Evolutionary conservation across 1,284 basidiomycete genomes (phyloP).

Genomic region (Marasmius oreades): DNA sequence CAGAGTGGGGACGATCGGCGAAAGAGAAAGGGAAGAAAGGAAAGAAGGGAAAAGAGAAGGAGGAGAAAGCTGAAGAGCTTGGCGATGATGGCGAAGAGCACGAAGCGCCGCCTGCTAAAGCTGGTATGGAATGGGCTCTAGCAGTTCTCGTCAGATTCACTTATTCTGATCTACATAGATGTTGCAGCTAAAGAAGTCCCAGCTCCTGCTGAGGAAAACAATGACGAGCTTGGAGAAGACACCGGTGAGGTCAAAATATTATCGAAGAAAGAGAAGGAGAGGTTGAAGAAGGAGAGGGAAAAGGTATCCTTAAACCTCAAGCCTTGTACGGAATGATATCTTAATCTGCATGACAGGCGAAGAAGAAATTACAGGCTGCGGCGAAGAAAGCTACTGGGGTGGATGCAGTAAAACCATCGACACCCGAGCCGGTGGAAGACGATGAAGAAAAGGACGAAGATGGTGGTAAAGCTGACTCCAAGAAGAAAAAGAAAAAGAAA

Average conservation of each 20-base stretch:
- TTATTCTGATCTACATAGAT: background rate
- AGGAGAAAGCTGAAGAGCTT: slow-evolving; percentile 42
- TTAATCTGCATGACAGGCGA: slow-evolving; percentile 56
- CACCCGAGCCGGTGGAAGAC: slow-evolving; percentile 34
- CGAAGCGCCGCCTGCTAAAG: background rate
- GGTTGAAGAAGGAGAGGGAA: slow-evolving; percentile 91
- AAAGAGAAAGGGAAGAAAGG: slow-evolving; percentile 57
- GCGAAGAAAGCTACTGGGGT: slow-evolving; percentile 67
- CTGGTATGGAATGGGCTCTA: background rate
- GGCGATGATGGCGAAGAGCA: slow-evolving; percentile 34
- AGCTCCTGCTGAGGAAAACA: slow-evolving; percentile 41
- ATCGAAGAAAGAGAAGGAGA: slow-evolving; percentile 92
- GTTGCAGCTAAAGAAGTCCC: slow-evolving; percentile 16
- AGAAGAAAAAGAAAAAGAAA: slow-evolving; percentile 88
- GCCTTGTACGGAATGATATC: background rate
- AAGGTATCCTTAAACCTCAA: slow-evolving; percentile 51
- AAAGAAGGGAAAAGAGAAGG: slow-evolving; percentile 58
- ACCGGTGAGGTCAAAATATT: slow-evolving; percentile 54
- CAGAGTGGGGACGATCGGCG: slow-evolving; percentile 26
- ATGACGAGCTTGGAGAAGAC: slow-evolving; percentile 35
- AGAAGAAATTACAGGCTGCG: slow-evolving; percentile 91
- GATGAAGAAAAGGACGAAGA: slow-evolving; percentile 55
- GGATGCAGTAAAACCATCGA: slow-evolving; percentile 15
- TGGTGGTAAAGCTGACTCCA: slow-evolving; percentile 53
- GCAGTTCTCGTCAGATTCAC: background rate